Evolutionary conservation across 1,284 basidiomycete genomes (phyloP).

Genomic region (Moesziomyces antarcticus): DNA sequence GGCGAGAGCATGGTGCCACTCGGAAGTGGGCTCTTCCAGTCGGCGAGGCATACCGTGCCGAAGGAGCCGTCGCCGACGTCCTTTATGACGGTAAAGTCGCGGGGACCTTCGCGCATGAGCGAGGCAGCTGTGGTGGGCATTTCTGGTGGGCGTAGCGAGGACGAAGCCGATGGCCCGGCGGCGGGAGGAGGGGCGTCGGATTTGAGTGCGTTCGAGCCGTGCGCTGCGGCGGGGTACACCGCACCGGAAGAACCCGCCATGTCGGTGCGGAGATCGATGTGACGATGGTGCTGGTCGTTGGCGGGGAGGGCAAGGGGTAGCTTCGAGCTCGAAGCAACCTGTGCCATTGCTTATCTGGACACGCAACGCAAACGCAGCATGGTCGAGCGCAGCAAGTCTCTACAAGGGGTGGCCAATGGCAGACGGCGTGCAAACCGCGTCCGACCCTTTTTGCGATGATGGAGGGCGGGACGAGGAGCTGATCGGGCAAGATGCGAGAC

Average conservation of each 20-base stretch:
- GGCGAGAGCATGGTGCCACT: constrained; percentile 65
- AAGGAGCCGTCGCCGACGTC: constrained; percentile 70
- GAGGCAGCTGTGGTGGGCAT: constrained; percentile 60
- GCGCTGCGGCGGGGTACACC: constrained; percentile 15
- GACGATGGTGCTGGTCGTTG: constrained; percentile 21
- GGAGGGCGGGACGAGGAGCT: not conserved
- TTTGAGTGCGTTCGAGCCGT: constrained; percentile 16
- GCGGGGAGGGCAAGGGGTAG: constrained; percentile 22
- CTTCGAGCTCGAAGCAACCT: constrained; percentile 37
- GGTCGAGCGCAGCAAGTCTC: constrained; percentile 13
- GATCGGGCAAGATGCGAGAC: too few relatives aligned
- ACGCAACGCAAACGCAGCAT: constrained; percentile 23
- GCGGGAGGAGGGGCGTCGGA: constrained; percentile 1
- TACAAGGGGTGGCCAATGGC: too few relatives aligned
- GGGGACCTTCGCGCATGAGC: constrained; percentile 59
- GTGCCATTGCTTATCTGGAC: constrained; percentile 38
- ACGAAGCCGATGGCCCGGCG: not conserved
- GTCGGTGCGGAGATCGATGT: constrained; percentile 12
- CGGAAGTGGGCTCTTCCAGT: constrained; percentile 92
- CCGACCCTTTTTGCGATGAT: too few relatives aligned
- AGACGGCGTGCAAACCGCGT: too few relatives aligned
- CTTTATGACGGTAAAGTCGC: constrained; percentile 64
- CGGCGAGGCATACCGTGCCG: constrained; percentile 97
- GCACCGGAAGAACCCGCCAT: constrained; percentile 14
- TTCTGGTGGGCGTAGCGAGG: constrained; percentile 28